phyloP scores from a whole-genome alignment of 305 asterid species.

The Fraxinus albicans region DNA sequence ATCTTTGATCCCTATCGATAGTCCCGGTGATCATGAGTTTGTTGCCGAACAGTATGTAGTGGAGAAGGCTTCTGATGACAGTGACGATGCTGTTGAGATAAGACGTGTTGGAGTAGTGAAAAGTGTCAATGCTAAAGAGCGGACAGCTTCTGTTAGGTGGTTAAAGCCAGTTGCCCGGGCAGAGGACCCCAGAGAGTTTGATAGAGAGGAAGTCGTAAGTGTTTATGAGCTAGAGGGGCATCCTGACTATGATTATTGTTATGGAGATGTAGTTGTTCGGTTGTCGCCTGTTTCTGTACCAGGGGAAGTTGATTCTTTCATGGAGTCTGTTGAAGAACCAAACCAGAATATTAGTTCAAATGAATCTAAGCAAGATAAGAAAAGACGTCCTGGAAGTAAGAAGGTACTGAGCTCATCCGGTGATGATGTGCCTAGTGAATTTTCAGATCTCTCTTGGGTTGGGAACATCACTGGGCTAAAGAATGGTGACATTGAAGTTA shows the following conservation, averaged over 20 bases:
- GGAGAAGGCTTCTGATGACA: slow-evolving; percentile 78
- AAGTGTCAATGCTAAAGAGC: slow-evolving; percentile 86
- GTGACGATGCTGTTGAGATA: slow-evolving; percentile 57
- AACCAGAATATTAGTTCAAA: slow-evolving; percentile 32
- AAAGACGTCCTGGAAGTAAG: slow-evolving; percentile 29
- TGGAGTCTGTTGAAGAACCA: slow-evolving; percentile 33
- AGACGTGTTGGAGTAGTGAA: slow-evolving; percentile 86
- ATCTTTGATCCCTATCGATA: slow-evolving; percentile 78
- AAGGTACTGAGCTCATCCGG: slow-evolving; percentile 32
- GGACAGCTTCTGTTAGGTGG: slow-evolving; percentile 91
- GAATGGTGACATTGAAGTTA: slow-evolving; percentile 89
- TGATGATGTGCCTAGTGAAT: slow-evolving; percentile 46
- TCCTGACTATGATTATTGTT: slow-evolving; percentile 96
- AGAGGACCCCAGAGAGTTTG: slow-evolving; percentile 87
- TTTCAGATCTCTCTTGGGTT: slow-evolving; percentile 91
- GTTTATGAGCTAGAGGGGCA: slow-evolving; percentile 97
- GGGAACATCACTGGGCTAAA: slow-evolving; percentile 90
- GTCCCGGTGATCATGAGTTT: slow-evolving; percentile 96
- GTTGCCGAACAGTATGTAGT: slow-evolving; percentile 94
- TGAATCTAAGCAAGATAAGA: slow-evolving; percentile 36
- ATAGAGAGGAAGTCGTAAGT: slow-evolving; percentile 87
- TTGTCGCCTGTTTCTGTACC: slow-evolving; percentile 70
- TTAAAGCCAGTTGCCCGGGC: slow-evolving; percentile 80
- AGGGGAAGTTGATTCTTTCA: slow-evolving; percentile 30
- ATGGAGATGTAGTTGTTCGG: slow-evolving; percentile 95